Base-by-base conservation (phyloP, 1,284 basidiomycete species). In the Violaceomyces palustris region DNA sequence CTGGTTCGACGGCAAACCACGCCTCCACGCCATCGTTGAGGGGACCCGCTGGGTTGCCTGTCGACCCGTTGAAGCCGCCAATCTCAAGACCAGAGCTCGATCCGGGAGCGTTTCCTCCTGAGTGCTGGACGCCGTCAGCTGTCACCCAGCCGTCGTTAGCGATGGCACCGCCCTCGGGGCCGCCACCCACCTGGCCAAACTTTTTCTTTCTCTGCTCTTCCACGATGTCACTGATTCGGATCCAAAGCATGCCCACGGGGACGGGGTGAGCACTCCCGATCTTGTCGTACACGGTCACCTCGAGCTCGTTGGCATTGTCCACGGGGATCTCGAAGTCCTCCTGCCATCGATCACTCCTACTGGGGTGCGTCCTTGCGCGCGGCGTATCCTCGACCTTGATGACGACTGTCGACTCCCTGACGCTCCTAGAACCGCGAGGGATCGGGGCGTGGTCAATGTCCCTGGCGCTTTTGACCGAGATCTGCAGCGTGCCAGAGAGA, bases 241-340 rank as follows among this genome's bases (percentile, higher is more conserved):
- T 82, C 94, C 94, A 99, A 15, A 97, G 79, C 69, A 98, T 81
- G 30, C 94, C 94, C 55, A 98, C 91, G 27, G 93, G 93, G 6
- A 88, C 82, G 1, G 88, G 83, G 62, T 87, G 81, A 10, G 77
- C 75, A 51, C 89, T 87, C 53, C 75, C 74, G 61, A 88, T 83
- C 64, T 89, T 89, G 76, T 99, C 94, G 67, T 92, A 94, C 21
- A 99, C 83, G 12, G 90, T 89, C 36, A 99, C 84, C 75, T 98
- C 94, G 42, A 97, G 87, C 79, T 99, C 94, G 74, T 93, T 97
- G 26, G 92, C 92, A 75, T 96, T 97, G 77, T 97, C 93, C 38
- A 98, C 88, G 1, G 86, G 81, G 52, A 99, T 88, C 74, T 94
- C 88, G 57, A 98, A 97, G 50, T 90, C 87, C 75, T 98, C 93